These are phyloP conservation scores for Balakata baccata DNA, from an alignment of 345 rosid genomes.

Conservation along the genomic window DNA sequence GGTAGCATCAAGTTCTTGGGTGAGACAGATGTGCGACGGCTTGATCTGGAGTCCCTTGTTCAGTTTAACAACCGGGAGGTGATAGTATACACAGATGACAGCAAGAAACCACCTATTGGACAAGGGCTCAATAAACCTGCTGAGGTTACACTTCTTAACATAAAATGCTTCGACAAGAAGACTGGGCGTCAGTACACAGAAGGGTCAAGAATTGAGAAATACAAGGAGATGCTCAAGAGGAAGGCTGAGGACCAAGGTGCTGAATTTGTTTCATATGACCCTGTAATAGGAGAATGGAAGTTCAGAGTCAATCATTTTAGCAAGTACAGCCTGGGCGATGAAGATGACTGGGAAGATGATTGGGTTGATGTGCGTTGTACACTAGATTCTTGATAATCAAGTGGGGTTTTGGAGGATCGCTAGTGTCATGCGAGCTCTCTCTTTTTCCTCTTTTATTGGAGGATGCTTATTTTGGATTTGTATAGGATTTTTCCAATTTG, in stretches of 20 bases:
- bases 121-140: conserved; percentile 94
- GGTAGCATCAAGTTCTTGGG: conserved; percentile 87
- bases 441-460: background rate
- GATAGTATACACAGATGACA: conserved; percentile 88
- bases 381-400: conserved; percentile 22
- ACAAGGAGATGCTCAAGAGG: conserved; percentile 78
- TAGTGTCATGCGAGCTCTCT: background rate
- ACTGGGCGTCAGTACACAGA: conserved; percentile 60
- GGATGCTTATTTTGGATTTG: conserved; percentile 2
- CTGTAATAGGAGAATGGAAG: conserved; percentile 86
- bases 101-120: conserved; percentile 85
- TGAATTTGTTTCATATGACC: conserved; percentile 73
- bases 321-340: conserved; percentile 52
- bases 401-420: background rate
- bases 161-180: conserved; percentile 82
- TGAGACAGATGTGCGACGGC: conserved; percentile 79
- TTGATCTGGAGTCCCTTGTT: conserved; percentile 73
- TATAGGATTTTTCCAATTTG: conserved; percentile 9
- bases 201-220: conserved; percentile 64
- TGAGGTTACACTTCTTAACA: conserved; percentile 86
- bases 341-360: conserved; percentile 30
- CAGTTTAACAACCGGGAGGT: conserved; percentile 89
- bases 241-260: conserved; percentile 93
- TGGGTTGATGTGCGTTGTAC: conserved; percentile 11
- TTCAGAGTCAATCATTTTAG: conserved; percentile 87